Base-by-base conservation (phyloP, 768 basidiomycete species). In the Saitozyma podzolica region DNA sequence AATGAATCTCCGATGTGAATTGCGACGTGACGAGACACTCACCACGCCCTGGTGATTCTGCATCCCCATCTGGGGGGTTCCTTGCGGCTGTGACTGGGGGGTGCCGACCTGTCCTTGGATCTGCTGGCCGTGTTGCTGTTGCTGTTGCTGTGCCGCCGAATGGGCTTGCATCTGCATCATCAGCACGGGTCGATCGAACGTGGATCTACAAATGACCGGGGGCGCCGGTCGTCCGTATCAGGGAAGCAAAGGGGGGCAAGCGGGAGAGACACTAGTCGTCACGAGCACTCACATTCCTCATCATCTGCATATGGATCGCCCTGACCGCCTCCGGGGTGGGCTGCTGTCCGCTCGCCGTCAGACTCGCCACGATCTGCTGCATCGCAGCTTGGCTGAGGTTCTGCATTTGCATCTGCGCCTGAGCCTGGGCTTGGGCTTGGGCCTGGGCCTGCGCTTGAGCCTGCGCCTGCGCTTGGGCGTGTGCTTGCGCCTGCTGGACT, bases 401-500 rank as follows among this genome's bases (percentile, higher is more conserved):
- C 10, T 10, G 56, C 40, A 17, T 20, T 17, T 13, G 19, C 41
- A 9, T 16, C 11, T 50, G 29, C 37, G 14, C 14, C 40, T 14
- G 43, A 9, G 19, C 20, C 55, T 60, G 59, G 1, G 41, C 41
- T 47, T 40, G 63, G 11, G 17, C 58, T 11, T 37, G 39, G 13
- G 37, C 43, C 16, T 40, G 53, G 40, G 16, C 49, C 49, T 37
- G 54, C 29, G 11, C 53, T 39, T 7, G 61, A 20, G 39, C 51
- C 54, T 6, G 63, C 48, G n/a, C 29, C 54, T 40, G n/a, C 59
- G 29, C 50, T 59, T 58, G 65, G 6, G 62, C 50, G 51, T 68
- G 67, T 19, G 69, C 73, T 56, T 72, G 71, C 56, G 68, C 69
- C 6, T 68, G 47, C 41, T 73, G 72, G 43, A 73, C 72, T 14